Evolutionary conservation across 345 rosid species (phyloP).

Genomic region (Limnanthes douglasii): DNA sequence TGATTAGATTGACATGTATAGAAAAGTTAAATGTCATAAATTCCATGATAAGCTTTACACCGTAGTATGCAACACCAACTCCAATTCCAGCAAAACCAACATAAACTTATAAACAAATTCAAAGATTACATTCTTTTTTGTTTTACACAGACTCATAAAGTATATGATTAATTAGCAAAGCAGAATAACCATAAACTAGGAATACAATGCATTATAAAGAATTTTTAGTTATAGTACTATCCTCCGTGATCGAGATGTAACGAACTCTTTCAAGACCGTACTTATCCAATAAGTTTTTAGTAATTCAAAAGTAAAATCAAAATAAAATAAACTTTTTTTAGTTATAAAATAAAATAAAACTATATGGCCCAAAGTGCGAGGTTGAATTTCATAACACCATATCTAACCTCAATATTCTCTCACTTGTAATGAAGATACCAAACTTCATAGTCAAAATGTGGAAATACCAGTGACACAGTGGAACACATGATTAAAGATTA

Average conservation of each 20-base stretch:
- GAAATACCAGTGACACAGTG: too few species aligned
- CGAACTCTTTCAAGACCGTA: slow-evolving; percentile 89
- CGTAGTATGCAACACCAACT: slow-evolving; percentile 91
- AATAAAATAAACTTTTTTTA: too few species aligned
- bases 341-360: slow-evolving; percentile 4
- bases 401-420: slow-evolving; percentile 92
- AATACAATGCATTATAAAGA: neutral
- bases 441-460: slow-evolving; percentile 3
- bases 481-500: too few species aligned
- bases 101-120: too few species aligned
- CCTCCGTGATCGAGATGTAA: slow-evolving; percentile 97
- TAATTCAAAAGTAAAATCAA: slow-evolving; percentile 18
- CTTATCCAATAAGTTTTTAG: slow-evolving; percentile 75
- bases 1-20: slow-evolving; percentile 50
- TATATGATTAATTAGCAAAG: neutral
- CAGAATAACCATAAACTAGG: neutral
- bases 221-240: slow-evolving; percentile 6
- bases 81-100: slow-evolving; percentile 98
- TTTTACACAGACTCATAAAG: slow-evolving; percentile 4
- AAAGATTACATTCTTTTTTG: too few species aligned
- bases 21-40: slow-evolving; percentile 95
- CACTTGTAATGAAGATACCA: slow-evolving; percentile 33
- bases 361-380: neutral
- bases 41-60: slow-evolving; percentile 72
- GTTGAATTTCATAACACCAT: neutral